A percentile compares a stretch with the other conserved stretches of the same genome.
These are phyloP conservation scores for Suillus sp. DNA, from an alignment of 768 basidiomycete species.

Conservation along the genomic window DNA sequence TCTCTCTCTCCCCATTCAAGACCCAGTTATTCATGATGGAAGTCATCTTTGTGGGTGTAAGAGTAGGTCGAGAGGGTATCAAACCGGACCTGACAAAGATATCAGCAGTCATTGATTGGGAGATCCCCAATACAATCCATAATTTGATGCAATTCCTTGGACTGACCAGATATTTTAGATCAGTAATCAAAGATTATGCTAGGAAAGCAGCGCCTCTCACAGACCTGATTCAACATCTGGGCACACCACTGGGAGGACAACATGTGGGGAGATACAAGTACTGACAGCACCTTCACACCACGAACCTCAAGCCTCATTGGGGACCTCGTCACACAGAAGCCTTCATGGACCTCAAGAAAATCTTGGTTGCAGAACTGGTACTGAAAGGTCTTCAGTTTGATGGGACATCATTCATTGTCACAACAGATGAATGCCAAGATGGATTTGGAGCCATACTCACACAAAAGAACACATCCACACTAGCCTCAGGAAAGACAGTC, in stretches of 20 bases:
- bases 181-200: constrained; percentile 38
- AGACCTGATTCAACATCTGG: constrained; percentile 22
- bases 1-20: neutral
- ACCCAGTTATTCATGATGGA: constrained; percentile 14
- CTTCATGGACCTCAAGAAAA: constrained; percentile 33
- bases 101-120: constrained; percentile 39
- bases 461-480: no score
- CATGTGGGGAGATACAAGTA: neutral
- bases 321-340: constrained; percentile 19
- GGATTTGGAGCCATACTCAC: no score
- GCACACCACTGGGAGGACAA: neutral
- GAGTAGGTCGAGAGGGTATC: constrained; percentile 36
- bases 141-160: constrained; percentile 38
- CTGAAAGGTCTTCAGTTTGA: constrained; percentile 34
- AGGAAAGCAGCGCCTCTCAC: constrained; percentile 33
- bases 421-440: constrained; percentile 35
- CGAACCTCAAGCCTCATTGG: neutral
- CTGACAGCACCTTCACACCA: neutral
- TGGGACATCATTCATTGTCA: constrained; percentile 37
- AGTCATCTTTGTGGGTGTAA: constrained; percentile 38
- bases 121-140: constrained; percentile 30
- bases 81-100: constrained; percentile 39
- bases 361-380: constrained; percentile 35
- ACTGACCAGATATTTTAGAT: constrained; percentile 37
- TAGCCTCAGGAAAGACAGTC: no score